Evolutionary conservation across 164 flowering plant genomes (phyloP).

Genomic region (Piper longum): DNA sequence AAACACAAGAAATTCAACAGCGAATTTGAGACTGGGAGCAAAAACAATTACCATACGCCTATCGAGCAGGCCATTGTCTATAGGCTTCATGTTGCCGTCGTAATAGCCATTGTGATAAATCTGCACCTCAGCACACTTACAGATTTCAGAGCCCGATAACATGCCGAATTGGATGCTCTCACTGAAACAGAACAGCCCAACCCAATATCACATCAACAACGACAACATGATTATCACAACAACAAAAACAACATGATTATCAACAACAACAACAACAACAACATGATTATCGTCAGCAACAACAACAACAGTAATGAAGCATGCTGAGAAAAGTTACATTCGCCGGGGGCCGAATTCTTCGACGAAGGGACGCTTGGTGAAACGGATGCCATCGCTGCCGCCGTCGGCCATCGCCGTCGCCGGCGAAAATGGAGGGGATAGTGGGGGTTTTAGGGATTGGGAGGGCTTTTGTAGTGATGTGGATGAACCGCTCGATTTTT

Average conservation of each 20-base stretch:
- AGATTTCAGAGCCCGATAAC: constrained; percentile 43
- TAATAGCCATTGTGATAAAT: constrained; percentile 31
- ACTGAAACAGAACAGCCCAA: constrained; percentile 15
- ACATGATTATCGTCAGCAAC: neutral
- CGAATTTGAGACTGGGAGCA: neutral
- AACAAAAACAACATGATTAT: neutral
- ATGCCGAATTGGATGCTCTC: constrained; percentile 43
- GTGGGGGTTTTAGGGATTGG: too few species aligned
- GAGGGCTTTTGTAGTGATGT: too few species aligned
- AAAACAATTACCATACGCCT: constrained; percentile 38
- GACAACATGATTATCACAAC: too few species aligned
- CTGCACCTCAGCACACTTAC: constrained; percentile 45
- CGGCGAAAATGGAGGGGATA: neutral
- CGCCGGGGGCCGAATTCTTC: constrained; percentile 63
- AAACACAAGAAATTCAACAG: neutral
- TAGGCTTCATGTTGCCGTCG: constrained; percentile 20
- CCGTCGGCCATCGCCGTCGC: constrained; percentile 2
- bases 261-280: neutral
- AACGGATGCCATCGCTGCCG: constrained; percentile 16
- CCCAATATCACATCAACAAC: neutral
- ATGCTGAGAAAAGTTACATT: constrained; percentile 24
- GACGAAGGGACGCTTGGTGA: constrained; percentile 63
- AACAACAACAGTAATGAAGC: neutral
- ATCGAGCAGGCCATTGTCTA: constrained; percentile 53
- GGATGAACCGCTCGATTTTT: too few species aligned